These are phyloP conservation scores for Proliferodiscus dingleyae DNA, from an alignment of 2,329 filamentous ascomycete species.

Conservation along the genomic window DNA sequence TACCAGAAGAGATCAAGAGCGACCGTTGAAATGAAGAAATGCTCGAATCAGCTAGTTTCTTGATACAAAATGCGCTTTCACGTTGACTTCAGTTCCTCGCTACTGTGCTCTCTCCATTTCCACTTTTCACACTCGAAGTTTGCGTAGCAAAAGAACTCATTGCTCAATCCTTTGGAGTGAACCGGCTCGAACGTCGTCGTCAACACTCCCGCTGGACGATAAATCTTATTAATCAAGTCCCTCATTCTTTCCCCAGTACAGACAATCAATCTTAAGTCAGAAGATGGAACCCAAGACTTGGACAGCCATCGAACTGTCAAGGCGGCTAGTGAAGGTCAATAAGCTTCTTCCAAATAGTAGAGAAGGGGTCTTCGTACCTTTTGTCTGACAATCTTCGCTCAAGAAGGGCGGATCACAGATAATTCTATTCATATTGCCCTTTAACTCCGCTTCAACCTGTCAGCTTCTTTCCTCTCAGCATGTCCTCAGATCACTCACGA, in stretches of 20 bases:
- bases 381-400: conserved; percentile 75
- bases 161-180: conserved; percentile 70
- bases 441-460: conserved; percentile 42
- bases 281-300: conserved; percentile 33
- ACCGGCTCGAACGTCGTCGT: conserved; percentile 65
- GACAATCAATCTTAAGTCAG: conserved; percentile 46
- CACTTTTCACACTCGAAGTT: conserved; percentile 64
- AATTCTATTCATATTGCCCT: conserved; percentile 61
- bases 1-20: too few species aligned
- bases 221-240: conserved; percentile 59
- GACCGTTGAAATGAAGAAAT: too few species aligned
- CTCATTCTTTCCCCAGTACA: conserved; percentile 78
- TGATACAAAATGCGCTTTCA: too few species aligned
- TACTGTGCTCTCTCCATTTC: conserved; percentile 33
- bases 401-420: conserved; percentile 77
- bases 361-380: conserved; percentile 43
- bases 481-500: conserved; percentile 33
- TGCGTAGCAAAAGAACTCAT: conserved; percentile 76
- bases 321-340: conserved; percentile 46
- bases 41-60: too few species aligned
- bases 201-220: conserved; percentile 54
- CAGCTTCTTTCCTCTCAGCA: neutral
- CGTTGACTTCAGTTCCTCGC: too few species aligned
- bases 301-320: conserved; percentile 71
- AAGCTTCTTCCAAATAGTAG: neutral